Percentiles rank a stretch among this genome's conserved stretches.
Conservation (phyloP, 2,329 filamentous ascomycete species). For the Chaetomiaceae sp. region DNA sequence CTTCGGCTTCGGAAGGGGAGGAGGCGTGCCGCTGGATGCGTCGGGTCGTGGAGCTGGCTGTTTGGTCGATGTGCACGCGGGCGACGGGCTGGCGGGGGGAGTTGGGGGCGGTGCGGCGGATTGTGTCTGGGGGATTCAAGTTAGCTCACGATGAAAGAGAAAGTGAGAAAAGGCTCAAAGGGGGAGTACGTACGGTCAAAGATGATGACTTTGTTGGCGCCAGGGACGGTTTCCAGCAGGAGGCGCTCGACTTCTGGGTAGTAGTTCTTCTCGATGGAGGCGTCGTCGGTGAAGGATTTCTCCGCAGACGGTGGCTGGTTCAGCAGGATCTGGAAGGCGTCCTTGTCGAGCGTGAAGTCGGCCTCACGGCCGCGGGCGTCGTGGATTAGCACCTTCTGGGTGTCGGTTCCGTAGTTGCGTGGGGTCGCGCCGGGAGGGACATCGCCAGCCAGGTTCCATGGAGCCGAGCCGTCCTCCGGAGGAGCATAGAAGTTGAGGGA, state of each 20-base stretch:
- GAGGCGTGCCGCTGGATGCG: constrained; percentile 64
- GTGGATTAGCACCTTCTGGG: constrained; percentile 51
- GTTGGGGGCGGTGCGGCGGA: constrained; percentile 58
- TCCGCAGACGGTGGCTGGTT: constrained; percentile 51
- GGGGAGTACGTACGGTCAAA: constrained; percentile 55
- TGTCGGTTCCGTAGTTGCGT: constrained; percentile 54
- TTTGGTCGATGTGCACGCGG: constrained; percentile 79
- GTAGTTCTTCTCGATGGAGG: constrained; percentile 63
- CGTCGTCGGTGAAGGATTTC: constrained; percentile 58
- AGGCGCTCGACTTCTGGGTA: constrained; percentile 78
- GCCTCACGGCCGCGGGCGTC: constrained; percentile 68
- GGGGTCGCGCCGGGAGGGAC: constrained; percentile 55
- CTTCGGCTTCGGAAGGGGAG: constrained; percentile 53
- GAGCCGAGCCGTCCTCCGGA: constrained; percentile 52
- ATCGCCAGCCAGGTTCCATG: constrained; percentile 62
- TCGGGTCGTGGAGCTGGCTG: constrained; percentile 54
- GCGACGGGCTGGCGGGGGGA: constrained; percentile 63
- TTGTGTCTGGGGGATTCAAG: constrained; percentile 48
- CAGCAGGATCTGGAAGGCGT: constrained; percentile 62
- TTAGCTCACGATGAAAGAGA: background rate
- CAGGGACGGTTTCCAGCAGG: constrained; percentile 60
- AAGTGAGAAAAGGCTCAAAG: background rate
- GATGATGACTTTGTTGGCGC: constrained; percentile 59
- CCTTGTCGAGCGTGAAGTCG: constrained; percentile 31
- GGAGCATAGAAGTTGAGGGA: constrained; percentile 59